Conservation (phyloP, 2,329 filamentous ascomycete genomes). For the Penicillium sp. region DNA sequence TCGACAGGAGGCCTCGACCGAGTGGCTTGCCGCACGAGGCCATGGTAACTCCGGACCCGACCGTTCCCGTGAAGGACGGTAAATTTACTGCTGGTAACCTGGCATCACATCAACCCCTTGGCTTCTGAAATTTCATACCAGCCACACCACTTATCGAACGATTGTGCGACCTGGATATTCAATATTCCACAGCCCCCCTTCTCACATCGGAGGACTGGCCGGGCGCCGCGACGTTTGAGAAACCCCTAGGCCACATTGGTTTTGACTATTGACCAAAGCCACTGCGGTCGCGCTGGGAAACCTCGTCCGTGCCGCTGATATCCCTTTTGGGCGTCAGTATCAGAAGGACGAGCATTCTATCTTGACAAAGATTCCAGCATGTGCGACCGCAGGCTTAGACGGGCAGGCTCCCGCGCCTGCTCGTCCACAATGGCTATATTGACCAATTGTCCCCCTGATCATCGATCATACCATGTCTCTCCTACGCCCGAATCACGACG, state of each 20-base stretch:
- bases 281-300: conserved; percentile 10
- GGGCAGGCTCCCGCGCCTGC: background rate
- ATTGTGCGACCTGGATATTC: conserved; percentile 11
- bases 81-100: conserved; percentile 13
- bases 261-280: conserved; percentile 6
- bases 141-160: conserved; percentile 10
- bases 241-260: background rate
- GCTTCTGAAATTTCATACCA: conserved; percentile 1
- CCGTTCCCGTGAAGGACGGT: conserved; percentile 34
- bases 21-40: conserved; percentile 32
- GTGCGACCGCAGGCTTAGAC: background rate
- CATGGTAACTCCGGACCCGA: conserved; percentile 37
- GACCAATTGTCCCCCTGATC: conserved; percentile 4
- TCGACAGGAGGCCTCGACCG: conserved; percentile 33
- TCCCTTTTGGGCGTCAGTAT: background rate
- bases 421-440: conserved; percentile 1
- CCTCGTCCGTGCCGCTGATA: background rate
- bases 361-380: background rate
- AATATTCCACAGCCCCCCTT: conserved; percentile 1
- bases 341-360: background rate
- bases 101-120: conserved; percentile 1
- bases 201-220: conserved; percentile 6
- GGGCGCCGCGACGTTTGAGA: conserved; percentile 9
- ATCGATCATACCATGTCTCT: background rate
- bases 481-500: conserved; percentile 2